Base-by-base conservation (phyloP, 495 filamentous ascomycete genomes). In the Parathielavia appendiculata region DNA sequence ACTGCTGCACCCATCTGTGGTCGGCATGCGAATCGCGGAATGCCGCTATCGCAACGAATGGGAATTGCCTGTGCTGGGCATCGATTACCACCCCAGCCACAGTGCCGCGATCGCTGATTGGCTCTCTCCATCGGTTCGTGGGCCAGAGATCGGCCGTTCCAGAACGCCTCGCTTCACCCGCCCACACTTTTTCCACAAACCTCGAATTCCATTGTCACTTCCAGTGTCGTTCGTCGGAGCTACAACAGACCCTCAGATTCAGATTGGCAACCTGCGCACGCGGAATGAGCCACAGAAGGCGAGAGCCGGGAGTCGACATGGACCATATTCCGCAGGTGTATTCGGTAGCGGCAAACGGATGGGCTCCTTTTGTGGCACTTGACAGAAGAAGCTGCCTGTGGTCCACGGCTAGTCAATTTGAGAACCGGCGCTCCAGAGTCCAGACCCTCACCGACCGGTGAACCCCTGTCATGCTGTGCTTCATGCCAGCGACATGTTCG, bases 391-490 rank as follows among this genome's bases (percentile, higher is more conserved):
- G n/a, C n/a, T n/a, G n/a, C n/a, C n/a, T n/a, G n/a, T n/a, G n/a
- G n/a, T n/a, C n/a, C n/a, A n/a, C n/a, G n/a, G n/a, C n/a, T n/a
- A n/a, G n/a, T n/a, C n/a, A n/a, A n/a, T n/a, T 61, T 47, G 43
- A 57, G 43, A 36, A 36, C 16, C 30, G 43, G 56, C 39, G 62
- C 45, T 67, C 65, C 50, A 61, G 65, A 63, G 39, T 67, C 65
- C 50, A 61, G 65, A 63, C 65, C 63, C 16, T 14, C 5, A 63
- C 63, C 9, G 65, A 56, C 65, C 53, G 50, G 14, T 13, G 39
- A 16, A 2, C 47, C 64, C 56, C 34, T 49, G 45, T 50, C 54
- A 12, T 22, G 26, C 49, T 39, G 34, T 26, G 43, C 41, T 38
- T 56, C 40, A 32, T n/a, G n/a, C n/a, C n/a, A n/a, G n/a, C n/a